phyloP scores from a whole-genome alignment of 2,329 filamentous ascomycete genomes.

The Cadophora luteo-olivacea region DNA sequence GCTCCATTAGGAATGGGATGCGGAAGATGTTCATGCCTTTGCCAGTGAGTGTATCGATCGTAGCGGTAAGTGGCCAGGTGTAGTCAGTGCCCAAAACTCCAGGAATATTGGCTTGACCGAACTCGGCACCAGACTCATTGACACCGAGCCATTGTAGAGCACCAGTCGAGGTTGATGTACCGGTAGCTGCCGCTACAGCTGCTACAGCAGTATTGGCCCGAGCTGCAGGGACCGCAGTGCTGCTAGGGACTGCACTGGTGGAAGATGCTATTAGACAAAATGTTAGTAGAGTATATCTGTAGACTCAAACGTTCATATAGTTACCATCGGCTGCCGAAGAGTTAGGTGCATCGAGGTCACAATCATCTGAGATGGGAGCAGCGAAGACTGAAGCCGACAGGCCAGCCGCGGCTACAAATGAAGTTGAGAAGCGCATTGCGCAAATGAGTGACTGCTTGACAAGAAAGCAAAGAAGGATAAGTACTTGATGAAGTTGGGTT shows the following conservation, averaged over 20 bases:
- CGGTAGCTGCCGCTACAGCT: neutral
- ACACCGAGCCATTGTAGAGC: slow-evolving; percentile 32
- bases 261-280: neutral
- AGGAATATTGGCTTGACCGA: slow-evolving; percentile 61
- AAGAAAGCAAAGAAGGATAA: neutral
- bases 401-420: slow-evolving; percentile 16
- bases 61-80: slow-evolving; percentile 40
- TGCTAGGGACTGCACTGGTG: neutral
- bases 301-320: neutral
- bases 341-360: neutral
- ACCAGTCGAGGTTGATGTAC: slow-evolving; percentile 20
- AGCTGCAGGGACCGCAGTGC: neutral
- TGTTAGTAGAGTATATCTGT: neutral
- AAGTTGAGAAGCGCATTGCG: slow-evolving; percentile 42
- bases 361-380: slow-evolving; percentile 12
- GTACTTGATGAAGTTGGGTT: neutral
- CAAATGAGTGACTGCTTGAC: neutral
- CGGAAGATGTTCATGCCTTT: slow-evolving; percentile 39
- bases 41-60: slow-evolving; percentile 32
- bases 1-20: slow-evolving; percentile 60
- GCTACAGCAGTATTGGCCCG: neutral
- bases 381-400: slow-evolving; percentile 17
- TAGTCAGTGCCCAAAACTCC: slow-evolving; percentile 63
- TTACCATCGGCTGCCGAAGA: neutral
- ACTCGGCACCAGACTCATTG: slow-evolving; percentile 64